Conservation (phyloP, 164 flowering plant genomes). For the Taxillus chinensis region DNA sequence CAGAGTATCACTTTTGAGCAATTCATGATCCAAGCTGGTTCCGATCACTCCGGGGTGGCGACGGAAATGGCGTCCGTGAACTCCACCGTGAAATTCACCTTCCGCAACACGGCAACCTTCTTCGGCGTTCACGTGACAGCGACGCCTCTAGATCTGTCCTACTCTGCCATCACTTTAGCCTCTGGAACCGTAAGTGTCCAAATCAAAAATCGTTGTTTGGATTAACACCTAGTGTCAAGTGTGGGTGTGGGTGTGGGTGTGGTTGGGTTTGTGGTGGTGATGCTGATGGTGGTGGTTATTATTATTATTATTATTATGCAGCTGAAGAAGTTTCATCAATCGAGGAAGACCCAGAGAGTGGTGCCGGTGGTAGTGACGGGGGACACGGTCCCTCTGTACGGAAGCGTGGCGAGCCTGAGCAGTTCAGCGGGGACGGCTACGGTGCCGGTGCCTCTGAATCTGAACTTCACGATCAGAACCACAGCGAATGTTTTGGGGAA, state of each 20-base stretch:
- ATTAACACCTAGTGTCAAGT: background rate
- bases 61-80: slow-evolving; percentile 79
- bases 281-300: too few relatives aligned
- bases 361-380: slow-evolving; percentile 41
- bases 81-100: slow-evolving; percentile 56
- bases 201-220: background rate
- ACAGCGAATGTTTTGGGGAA: slow-evolving; percentile 75
- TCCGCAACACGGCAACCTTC: slow-evolving; percentile 75
- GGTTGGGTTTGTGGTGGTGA: background rate
- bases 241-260: background rate
- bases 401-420: slow-evolving; percentile 63
- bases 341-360: slow-evolving; percentile 61
- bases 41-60: slow-evolving; percentile 71
- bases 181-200: slow-evolving; percentile 50
- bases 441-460: slow-evolving; percentile 38
- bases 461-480: slow-evolving; percentile 53
- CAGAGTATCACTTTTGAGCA: slow-evolving; percentile 71
- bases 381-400: slow-evolving; percentile 66
- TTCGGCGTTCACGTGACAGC: slow-evolving; percentile 82
- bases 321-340: slow-evolving; percentile 73
- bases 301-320: slow-evolving; percentile 16
- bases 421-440: slow-evolving; percentile 42
- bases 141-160: slow-evolving; percentile 63
- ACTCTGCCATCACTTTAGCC: slow-evolving; percentile 42
- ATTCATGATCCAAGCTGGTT: slow-evolving; percentile 64